Evolutionary conservation across 2,329 filamentous ascomycete species (phyloP), one percentile per base, ranked within the genome.

Genomic region (Cytospora leucostoma): DNA sequence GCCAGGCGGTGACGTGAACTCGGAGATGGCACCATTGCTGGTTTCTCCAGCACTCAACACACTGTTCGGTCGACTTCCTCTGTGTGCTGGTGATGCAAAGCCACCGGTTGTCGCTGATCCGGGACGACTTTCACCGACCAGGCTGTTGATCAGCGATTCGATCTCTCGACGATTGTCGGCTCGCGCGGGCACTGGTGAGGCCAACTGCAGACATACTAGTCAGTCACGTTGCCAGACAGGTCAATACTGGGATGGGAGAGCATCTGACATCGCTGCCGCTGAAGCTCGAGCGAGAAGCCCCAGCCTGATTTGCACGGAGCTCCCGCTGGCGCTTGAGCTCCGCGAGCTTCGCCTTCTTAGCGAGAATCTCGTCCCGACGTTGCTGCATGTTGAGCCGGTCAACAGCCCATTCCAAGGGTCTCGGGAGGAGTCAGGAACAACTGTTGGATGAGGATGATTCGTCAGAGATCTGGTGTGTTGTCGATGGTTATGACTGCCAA

Each of bases 341-440:
- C 56, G 92, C 93, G 71, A 99, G 92, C 82, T 95, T 97, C 67
- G 93, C 94, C 82, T 92, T 94, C 81, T 99, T 99, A 70, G 93
- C 93, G 71, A 95, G 82, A 70, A 99, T 97, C 82, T 99, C 95
- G 82, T 97, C 93, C 81, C 92, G 90, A 71, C 93, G 90, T 83
- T 93, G 89, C 79, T 89, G 87, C 82, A 89, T 89, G 69, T 72
- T 79, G 76, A 66, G 57, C 70, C 74, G 71, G 71, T 73, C 71
- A 76, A 72, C 50, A 54, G 76, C 80, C 78, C 82, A 84, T 84
- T 63, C 74, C 80, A 77, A 74, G 77, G 75, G 38, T 21, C 63
- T 50, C 40, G 17, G 19, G 38, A 34, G 19, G 38, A 34, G 10
- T 55, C 59, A 56, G 17, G 33, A 49, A 47, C 21, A 38, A 15